Percentiles rank a stretch among this genome's conserved stretches.
phyloP scores from a whole-genome alignment of 2,329 filamentous ascomycete species.

The Diplocarpon rosae region DNA sequence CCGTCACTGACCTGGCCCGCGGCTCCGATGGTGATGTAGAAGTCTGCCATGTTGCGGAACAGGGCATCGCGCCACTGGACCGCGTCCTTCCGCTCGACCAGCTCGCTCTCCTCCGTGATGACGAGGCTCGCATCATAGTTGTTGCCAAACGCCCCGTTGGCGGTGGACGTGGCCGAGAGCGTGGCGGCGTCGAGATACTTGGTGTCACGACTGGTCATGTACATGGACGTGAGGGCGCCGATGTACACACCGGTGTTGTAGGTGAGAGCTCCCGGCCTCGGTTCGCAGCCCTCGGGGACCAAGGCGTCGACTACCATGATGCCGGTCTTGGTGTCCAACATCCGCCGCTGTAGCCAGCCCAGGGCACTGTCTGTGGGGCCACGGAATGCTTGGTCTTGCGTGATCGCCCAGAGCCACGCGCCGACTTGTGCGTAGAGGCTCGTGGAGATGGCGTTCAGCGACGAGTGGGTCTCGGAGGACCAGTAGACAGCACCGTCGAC shows the following conservation, averaged over 20 bases:
- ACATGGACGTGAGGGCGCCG: slow-evolving; percentile 9
- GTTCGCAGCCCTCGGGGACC: slow-evolving; percentile 1
- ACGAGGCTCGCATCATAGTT: slow-evolving; percentile 2
- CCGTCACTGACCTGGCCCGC: background rate
- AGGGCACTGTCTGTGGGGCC: slow-evolving; percentile 2
- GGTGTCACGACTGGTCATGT: slow-evolving; percentile 5
- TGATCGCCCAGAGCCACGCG: slow-evolving; percentile 8
- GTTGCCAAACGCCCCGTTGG: slow-evolving; percentile 1
- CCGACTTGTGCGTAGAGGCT: slow-evolving; percentile 8
- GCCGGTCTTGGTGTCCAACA: slow-evolving; percentile 5
- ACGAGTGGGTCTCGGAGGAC: slow-evolving; percentile 1
- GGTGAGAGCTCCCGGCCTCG: slow-evolving; percentile 4
- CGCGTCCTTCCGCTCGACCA: slow-evolving; percentile 1
- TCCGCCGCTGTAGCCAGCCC: slow-evolving; percentile 8
- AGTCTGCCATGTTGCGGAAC: slow-evolving; percentile 8
- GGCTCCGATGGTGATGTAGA: slow-evolving; percentile 1
- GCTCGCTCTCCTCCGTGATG: slow-evolving; percentile 1
- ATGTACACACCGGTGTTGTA: slow-evolving; percentile 15
- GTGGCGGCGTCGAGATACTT: slow-evolving; percentile 7
- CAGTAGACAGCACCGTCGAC: slow-evolving; percentile 13
- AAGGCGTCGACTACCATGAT: slow-evolving; percentile 7
- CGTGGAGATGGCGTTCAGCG: slow-evolving; percentile 12
- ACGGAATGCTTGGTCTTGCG: slow-evolving; percentile 4
- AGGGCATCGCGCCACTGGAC: slow-evolving; percentile 8
- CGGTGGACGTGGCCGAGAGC: background rate